Percentiles rank a stretch among this genome's conserved stretches.
phyloP scores from a whole-genome alignment of 148 eudicot species.

The Arctostaphylos glauca region DNA sequence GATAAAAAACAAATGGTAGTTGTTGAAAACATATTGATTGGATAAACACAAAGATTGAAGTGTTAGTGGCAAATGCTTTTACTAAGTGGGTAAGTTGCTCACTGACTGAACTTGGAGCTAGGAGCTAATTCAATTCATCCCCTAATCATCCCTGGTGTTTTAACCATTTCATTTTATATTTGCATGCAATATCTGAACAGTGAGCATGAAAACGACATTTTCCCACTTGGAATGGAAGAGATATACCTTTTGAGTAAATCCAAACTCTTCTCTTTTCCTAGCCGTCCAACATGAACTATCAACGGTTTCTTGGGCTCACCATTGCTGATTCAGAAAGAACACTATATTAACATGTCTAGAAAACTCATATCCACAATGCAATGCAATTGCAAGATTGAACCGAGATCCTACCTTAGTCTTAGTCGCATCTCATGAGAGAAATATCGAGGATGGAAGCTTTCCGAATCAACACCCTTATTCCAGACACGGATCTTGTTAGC shows the following conservation, averaged over 20 bases:
- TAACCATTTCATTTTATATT: neutral
- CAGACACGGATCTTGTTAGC: constrained; percentile 75
- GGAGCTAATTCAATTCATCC: constrained; percentile 5
- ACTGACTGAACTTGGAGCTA: constrained; percentile 3
- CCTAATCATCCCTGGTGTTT: neutral
- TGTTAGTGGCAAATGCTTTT: neutral
- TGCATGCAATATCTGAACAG: neutral
- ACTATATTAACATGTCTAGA: neutral
- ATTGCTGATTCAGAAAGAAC: constrained; percentile 42
- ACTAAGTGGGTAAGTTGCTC: neutral
- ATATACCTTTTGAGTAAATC: constrained; percentile 53
- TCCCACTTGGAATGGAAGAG: neutral
- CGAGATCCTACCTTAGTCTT: constrained; percentile 57
- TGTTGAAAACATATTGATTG: neutral
- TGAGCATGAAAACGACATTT: constrained; percentile 7
- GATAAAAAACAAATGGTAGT: too few relatives aligned
- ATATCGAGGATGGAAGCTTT: constrained; percentile 81
- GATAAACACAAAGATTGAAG: neutral
- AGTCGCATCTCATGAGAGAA: constrained; percentile 77
- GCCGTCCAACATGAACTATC: constrained; percentile 61
- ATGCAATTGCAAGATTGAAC: constrained; percentile 1
- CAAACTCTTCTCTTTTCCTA: constrained; percentile 62
- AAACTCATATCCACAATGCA: constrained; percentile 4
- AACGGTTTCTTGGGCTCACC: constrained; percentile 56
- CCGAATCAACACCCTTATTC: constrained; percentile 99